Base-by-base conservation (phyloP, 345 rosid genomes). In the Syzygium aqueum region DNA sequence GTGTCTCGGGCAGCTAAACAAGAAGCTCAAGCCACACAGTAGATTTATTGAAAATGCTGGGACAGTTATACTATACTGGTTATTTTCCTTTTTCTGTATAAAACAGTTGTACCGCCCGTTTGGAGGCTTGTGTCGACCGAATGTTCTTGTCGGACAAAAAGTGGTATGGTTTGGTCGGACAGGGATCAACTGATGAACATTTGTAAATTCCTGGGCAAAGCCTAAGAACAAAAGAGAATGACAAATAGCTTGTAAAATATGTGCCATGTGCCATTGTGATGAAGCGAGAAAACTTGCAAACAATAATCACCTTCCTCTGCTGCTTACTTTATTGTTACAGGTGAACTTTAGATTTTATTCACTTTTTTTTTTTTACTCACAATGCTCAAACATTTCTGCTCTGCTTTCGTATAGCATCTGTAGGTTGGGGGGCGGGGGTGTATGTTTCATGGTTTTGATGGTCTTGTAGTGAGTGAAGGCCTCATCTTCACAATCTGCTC, bases 401-500 rank as follows among this genome's bases (percentile, higher is more conserved):
- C 28, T 49, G 51, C 50, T 85, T 57, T 8, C 2, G 59, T 14
- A 46, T 46, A 23, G 87, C 33, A 16, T 11, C 57, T 46, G 40
- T 19, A 2, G 19, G 2, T 37, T 52, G 28, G 77, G 77, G 30
- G 1, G 8, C 21, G 77, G 73, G 30, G 1, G 8, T 6, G 6
- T 50, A 10, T 12, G 21, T 25, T 67, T 87, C 67, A 83, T 84
- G 93, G 86, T 63, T 89, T 59, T 5, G 91, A 57, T 57, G 93
- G 86, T 92, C 96, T 94, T 46, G 95, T 93, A 52, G 98, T 97
- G 53, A 97, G 95, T 30, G 98, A 95, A 67, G 98, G 94, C 89
- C 88, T 97, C 98, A 97, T 97, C 87, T 93, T 94, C 21, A 97
- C 96, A 89, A 93, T 91, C 77, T 95, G 95, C 61, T 97, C 95